Evolutionary conservation across 495 filamentous ascomycete species (phyloP).

Genomic region (Copromyces sp.): DNA sequence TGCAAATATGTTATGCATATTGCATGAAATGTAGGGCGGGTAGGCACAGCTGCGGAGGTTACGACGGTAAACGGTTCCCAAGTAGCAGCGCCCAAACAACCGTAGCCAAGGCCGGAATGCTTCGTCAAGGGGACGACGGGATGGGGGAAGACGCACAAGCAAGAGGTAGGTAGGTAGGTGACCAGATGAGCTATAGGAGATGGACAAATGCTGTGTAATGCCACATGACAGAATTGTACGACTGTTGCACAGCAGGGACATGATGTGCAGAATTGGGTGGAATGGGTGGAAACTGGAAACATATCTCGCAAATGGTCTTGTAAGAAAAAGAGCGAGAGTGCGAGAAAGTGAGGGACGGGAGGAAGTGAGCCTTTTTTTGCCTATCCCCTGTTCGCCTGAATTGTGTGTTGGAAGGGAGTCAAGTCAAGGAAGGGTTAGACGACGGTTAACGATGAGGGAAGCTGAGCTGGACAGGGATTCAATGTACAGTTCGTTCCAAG

Average conservation of each 20-base stretch:
- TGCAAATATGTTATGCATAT: neutral
- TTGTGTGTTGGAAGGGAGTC: too few species aligned
- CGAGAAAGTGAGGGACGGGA: too few species aligned
- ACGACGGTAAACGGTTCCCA: neutral
- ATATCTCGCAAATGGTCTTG: neutral
- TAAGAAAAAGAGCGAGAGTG: too few species aligned
- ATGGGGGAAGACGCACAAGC: too few species aligned
- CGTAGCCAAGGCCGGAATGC: neutral
- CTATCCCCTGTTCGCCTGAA: neutral
- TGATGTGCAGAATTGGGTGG: neutral
- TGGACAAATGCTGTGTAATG: neutral
- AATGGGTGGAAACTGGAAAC: neutral
- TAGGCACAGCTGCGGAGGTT: neutral
- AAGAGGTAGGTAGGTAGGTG: neutral
- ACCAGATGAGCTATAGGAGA: neutral
- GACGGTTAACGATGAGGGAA: too few species aligned
- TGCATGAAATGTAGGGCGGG: neutral
- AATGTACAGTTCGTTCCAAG: too few species aligned
- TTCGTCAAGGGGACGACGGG: neutral
- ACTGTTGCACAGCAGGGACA: neutral
- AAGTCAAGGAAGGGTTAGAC: too few species aligned
- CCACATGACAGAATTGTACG: neutral
- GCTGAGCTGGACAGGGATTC: too few species aligned
- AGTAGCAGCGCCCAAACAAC: neutral
- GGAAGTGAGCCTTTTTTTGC: too few species aligned